Conservation (phyloP, 2,329 filamentous ascomycete species). For the Neopestalotiopsis clavispora region DNA sequence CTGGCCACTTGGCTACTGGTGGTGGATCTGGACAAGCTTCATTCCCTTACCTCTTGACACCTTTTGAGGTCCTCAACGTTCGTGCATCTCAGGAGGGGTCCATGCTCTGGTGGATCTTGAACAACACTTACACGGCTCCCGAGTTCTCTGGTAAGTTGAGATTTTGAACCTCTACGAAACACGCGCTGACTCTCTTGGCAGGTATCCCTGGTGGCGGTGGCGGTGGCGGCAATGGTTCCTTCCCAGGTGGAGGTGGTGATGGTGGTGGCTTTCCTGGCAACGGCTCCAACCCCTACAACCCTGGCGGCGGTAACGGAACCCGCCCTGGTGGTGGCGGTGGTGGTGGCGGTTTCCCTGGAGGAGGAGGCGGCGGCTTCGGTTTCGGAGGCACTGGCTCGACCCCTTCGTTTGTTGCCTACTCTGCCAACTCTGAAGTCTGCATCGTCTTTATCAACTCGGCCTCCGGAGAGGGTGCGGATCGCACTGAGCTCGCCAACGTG, state of each 20-base stretch:
- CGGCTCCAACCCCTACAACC: background rate
- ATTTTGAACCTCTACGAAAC: background rate
- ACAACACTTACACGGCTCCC: slow-evolving; percentile 32
- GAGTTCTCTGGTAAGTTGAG: background rate
- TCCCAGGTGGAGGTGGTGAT: slow-evolving; percentile 2
- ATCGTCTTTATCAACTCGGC: slow-evolving; percentile 16
- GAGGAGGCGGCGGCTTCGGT: slow-evolving; percentile 2
- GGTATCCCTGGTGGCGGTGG: slow-evolving; percentile 4
- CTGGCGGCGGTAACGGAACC: background rate
- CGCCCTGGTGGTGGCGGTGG: background rate
- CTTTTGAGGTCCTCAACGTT: slow-evolving; percentile 54
- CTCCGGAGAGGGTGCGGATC: slow-evolving; percentile 14
- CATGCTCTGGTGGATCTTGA: slow-evolving; percentile 50
- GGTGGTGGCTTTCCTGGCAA: background rate
- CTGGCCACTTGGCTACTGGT: slow-evolving; percentile 50
- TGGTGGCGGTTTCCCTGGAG: background rate
- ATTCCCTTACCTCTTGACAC: slow-evolving; percentile 58
- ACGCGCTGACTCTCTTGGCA: background rate
- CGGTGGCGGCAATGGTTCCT: slow-evolving; percentile 7
- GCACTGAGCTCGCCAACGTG: background rate
- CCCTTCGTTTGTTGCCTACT: slow-evolving; percentile 3
- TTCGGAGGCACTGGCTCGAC: slow-evolving; percentile 9
- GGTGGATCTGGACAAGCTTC: slow-evolving; percentile 57
- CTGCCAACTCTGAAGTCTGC: slow-evolving; percentile 13
- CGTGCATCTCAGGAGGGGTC: slow-evolving; percentile 44